These are phyloP conservation scores for Histomonas meleagridis DNA, from an alignment of 208 protist species.

Conservation along the genomic window DNA sequence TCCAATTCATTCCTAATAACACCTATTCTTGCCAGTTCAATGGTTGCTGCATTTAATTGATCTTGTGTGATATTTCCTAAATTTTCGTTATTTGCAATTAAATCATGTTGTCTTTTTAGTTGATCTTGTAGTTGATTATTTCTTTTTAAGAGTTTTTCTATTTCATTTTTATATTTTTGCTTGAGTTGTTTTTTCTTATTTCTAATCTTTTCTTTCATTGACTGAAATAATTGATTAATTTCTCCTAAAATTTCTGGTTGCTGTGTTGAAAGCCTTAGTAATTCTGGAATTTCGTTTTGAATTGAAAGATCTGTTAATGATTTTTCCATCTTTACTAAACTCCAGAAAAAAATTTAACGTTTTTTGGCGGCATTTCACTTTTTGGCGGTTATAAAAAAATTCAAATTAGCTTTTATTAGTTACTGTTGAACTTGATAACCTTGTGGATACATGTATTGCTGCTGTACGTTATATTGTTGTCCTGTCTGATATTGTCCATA, in stretches of 20 bases:
- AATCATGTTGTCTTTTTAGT: not conserved
- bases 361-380: too few relatives aligned
- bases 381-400: too few relatives aligned
- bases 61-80: not conserved
- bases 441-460: too few relatives aligned
- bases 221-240: not conserved
- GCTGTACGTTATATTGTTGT: too few relatives aligned
- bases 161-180: not conserved
- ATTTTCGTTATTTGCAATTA: not conserved
- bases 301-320: too few relatives aligned
- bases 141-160: not conserved
- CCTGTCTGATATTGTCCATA: too few relatives aligned
- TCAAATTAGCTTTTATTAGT: too few relatives aligned
- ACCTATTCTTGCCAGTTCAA: not conserved
- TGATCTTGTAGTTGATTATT: constrained; percentile 7
- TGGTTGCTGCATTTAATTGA: not conserved
- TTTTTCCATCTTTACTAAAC: too few relatives aligned
- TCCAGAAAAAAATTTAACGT: too few relatives aligned
- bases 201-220: not conserved
- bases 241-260: not conserved
- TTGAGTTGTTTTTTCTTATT: not conserved
- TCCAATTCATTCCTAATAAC: not conserved
- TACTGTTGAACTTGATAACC: too few relatives aligned
- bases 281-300: too few relatives aligned
- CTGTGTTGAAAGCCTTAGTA: too few relatives aligned